Evolutionary conservation across 352 stramenopile genomes (phyloP), one percentile per base, ranked within the genome.

Genomic region (Pythium aphanidermatum): DNA sequence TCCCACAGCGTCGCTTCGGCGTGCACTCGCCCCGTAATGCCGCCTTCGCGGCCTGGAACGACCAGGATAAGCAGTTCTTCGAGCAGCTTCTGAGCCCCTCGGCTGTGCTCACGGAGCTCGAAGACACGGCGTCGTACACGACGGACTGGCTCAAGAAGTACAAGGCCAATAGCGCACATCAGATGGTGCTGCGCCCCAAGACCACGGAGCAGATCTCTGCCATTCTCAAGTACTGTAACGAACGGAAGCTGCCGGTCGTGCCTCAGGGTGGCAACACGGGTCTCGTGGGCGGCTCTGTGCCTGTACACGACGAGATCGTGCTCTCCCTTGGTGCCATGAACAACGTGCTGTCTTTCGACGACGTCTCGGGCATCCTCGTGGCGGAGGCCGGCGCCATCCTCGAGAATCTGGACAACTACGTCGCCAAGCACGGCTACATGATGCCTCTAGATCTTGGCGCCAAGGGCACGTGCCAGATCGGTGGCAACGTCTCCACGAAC

Each of bases 401-500:
- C 13, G 85, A 98, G 61, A 83, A 87, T 39, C 67, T 98, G 8
- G 89, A 98, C 57, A 69, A 78, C 30, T 86, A 89, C 54, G 81
- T 97, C 20, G 64, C 62, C n/a, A 75, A 89, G 50, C 51, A 81
- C 25, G 83, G 79, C 27, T 92, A 86, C 70, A 83, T 96, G 55
- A 95, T 98, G 60, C 95, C 96, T 10, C 60, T 98, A 14, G 96
- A 99, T 60, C 78, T 99, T 5, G 96, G 93, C 25, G 89, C 95
- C n/a, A 98, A 98, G 56, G 96, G 96, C 30, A 93, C 83, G n/a
- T 99, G 96, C 63, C 81, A 95, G 60, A 98, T 99, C 57, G 96
- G 96, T 31, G 96, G 96, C 19, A 99, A 98, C 67, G 65, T 98
- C 2, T 77, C 82, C 14, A 96, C 95, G 1, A 98, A 98, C 56